A percentile compares a stretch with the other conserved stretches of the same genome.
These are phyloP conservation scores for Blastobotrys niveus DNA, from an alignment of 1,139 yeast genomes.

Conservation along the genomic window DNA sequence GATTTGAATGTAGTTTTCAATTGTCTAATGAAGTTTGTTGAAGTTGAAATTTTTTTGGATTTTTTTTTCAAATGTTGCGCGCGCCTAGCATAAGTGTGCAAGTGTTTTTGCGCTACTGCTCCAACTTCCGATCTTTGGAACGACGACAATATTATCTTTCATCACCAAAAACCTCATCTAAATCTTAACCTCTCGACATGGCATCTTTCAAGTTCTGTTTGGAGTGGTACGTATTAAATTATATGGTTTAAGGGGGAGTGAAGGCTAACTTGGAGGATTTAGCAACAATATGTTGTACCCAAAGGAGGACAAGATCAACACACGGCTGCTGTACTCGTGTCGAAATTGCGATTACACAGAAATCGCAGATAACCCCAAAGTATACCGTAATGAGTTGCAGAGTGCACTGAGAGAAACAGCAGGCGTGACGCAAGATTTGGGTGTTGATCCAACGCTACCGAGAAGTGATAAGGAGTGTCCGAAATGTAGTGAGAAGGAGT, in stretches of 20 bases:
- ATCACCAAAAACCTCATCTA: neutral
- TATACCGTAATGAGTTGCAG: constrained; percentile 87
- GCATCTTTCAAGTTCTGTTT: constrained; percentile 90
- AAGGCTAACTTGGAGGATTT: constrained; percentile 14
- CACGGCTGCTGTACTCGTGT: constrained; percentile 79
- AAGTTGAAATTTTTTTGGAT: constrained; percentile 7
- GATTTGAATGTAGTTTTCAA: neutral
- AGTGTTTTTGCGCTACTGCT: constrained; percentile 6
- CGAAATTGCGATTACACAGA: constrained; percentile 94
- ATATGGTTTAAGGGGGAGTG: too few relatives aligned
- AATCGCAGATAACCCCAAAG: constrained; percentile 81
- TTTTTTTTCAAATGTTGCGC: constrained; percentile 3
- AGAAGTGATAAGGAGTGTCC: constrained; percentile 93
- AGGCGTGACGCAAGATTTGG: constrained; percentile 95
- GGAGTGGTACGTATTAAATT: constrained; percentile 49
- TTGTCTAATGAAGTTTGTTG: neutral
- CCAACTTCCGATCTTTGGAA: neutral
- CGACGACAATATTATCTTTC: neutral
- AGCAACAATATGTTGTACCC: constrained; percentile 97
- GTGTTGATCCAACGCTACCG: constrained; percentile 90
- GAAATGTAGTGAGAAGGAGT: constrained; percentile 75
- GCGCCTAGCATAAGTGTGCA: constrained; percentile 4
- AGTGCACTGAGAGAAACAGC: constrained; percentile 89
- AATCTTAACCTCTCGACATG: too few relatives aligned
- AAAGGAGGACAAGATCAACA: constrained; percentile 75